Percentiles rank a stretch among this genome's conserved stretches.
phyloP scores from a whole-genome alignment of 148 eudicot species.

The Fagopyrum esculentum region DNA sequence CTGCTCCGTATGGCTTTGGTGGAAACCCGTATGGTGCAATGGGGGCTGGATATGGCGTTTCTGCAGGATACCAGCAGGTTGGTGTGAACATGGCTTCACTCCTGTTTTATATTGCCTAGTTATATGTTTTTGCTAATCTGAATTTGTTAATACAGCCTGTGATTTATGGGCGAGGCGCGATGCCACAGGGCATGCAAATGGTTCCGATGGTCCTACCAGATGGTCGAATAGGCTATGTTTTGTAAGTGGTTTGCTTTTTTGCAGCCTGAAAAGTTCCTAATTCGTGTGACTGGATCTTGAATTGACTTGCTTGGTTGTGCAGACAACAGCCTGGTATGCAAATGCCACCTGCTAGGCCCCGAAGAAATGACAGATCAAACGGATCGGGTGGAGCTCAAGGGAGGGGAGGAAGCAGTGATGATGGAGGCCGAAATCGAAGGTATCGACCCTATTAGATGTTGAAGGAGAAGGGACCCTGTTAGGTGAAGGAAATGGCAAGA shows the following conservation, averaged over 20 bases:
- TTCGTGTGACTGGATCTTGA: neutral
- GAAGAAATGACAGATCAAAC: constrained; percentile 70
- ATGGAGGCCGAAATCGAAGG: constrained; percentile 49
- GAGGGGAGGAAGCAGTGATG: constrained; percentile 60
- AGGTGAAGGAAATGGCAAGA: neutral
- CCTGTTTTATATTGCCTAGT: neutral
- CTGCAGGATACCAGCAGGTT: constrained; percentile 75
- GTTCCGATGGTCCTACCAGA: constrained; percentile 98
- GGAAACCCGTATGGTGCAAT: constrained; percentile 59
- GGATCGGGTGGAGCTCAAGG: constrained; percentile 58
- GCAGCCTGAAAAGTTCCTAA: neutral
- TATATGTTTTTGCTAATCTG: neutral
- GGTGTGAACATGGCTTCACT: neutral
- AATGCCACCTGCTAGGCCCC: constrained; percentile 48
- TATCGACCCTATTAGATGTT: constrained; percentile 61
- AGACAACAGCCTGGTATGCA: constrained; percentile 95
- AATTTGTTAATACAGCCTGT: constrained; percentile 48
- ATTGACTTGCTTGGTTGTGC: constrained; percentile 17
- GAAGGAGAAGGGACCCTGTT: neutral
- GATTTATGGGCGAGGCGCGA: constrained; percentile 90
- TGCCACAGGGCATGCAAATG: constrained; percentile 99
- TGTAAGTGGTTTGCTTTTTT: constrained; percentile 48
- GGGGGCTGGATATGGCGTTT: constrained; percentile 63
- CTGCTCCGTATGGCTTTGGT: constrained; percentile 62
- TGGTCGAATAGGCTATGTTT: constrained; percentile 94